Evolutionary conservation across 177 flowering plant genomes (phyloP), one percentile per base, ranked within the genome.

Genomic region (Vitis hybrid): DNA sequence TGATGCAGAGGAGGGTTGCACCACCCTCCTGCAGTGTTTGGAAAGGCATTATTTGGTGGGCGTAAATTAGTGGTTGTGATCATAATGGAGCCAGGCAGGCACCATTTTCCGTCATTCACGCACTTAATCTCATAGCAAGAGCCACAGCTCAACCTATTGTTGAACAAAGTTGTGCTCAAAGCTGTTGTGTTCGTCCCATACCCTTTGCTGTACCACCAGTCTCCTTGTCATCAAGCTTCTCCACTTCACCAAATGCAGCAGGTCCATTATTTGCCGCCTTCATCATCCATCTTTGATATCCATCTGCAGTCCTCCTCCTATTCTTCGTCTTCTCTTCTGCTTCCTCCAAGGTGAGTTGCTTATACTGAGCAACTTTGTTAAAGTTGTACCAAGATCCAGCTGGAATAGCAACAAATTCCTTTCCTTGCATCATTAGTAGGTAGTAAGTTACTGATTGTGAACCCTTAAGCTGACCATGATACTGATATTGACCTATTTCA

Each of bases 301-400:
- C 99, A 82, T 91, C 95, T 1, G 97, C 94, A 65, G 90, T 89
- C 77, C 83, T 96, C 76, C 88, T 87, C 81, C 97, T 84, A 59
- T 91, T 93, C 76, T 82, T 96, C 91, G 93, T 93, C 82, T 91
- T 93, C 79, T 93, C 99, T 82, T 96, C 99, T 61, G 99, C 99
- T 86, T 96, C 99, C 75, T 93, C 99, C 82, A 96, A 75, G 6
- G 99, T 96, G 66, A 96, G 97, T 85, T 96, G 98, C 83, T 91
- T 93, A 72, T 96, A 96, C 60, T 96, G 99, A 60, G 99, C 97
- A 68, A 93, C 97, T 78, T 93, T 96, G 82, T 90, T 91, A 54
- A 96, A 96, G 74, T 96, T 93, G 78, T 88, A 96, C 98, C 97
- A 95, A 56, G 97, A 95, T 71, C 93, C 97, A 75, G 97, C 99